A percentile compares a stretch with the other conserved stretches of the same genome.
Conservation (phyloP, 805 yeast species). For the Starmerella vaccinii region DNA sequence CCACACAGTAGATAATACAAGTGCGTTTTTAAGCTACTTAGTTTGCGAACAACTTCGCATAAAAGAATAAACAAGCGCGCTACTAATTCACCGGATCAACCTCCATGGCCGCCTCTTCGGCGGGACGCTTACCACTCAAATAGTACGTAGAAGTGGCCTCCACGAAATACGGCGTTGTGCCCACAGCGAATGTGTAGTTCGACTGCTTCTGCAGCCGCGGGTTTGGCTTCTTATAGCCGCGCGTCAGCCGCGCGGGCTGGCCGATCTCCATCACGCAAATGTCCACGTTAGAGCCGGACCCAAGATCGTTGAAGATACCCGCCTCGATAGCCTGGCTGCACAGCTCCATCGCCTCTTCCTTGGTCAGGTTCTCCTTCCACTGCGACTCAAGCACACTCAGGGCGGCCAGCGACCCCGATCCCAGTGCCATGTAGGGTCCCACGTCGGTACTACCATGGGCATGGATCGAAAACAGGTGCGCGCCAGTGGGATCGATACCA, state of each 20-base stretch:
- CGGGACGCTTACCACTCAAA: slow-evolving; percentile 38
- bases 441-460: slow-evolving; percentile 98
- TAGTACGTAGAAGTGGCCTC: slow-evolving; percentile 45
- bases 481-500: slow-evolving; percentile 93
- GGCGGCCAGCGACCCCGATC: slow-evolving; percentile 96
- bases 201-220: slow-evolving; percentile 70
- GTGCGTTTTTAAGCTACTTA: no score
- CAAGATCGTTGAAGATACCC: slow-evolving; percentile 98
- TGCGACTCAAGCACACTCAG: slow-evolving; percentile 91
- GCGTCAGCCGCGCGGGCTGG: slow-evolving; percentile 57
- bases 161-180: slow-evolving; percentile 78
- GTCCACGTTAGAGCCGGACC: slow-evolving; percentile 97
- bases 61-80: no score
- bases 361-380: slow-evolving; percentile 69
- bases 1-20: background rate
- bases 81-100: slow-evolving; percentile 35
- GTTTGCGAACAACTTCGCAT: no score
- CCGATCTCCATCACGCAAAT: slow-evolving; percentile 93
- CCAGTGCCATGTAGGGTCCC: slow-evolving; percentile 84
- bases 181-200: slow-evolving; percentile 77
- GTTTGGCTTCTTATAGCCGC: slow-evolving; percentile 89
- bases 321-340: slow-evolving; percentile 91
- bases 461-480: slow-evolving; percentile 83
- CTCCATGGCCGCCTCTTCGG: slow-evolving; percentile 49
- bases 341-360: slow-evolving; percentile 82